phyloP scores from a whole-genome alignment of 1,284 basidiomycete species.

The Pseudozyma flocculosa region DNA sequence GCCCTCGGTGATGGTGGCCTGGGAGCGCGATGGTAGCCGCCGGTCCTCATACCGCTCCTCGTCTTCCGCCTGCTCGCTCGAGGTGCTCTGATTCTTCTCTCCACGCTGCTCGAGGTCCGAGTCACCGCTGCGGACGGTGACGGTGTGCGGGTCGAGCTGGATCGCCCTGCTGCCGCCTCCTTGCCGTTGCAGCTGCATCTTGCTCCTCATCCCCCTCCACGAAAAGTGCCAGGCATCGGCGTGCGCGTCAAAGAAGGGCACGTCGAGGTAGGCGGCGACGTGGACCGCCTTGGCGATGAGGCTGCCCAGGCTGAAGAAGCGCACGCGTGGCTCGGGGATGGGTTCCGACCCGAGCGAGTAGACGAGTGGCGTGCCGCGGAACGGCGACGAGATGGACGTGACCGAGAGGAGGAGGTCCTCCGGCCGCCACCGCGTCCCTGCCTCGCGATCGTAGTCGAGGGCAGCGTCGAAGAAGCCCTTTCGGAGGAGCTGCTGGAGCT shows the following conservation, averaged over 20 bases:
- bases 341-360: constrained; percentile 35
- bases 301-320: constrained; percentile 33
- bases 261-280: constrained; percentile 25
- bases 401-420: constrained; percentile 27
- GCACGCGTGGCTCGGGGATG: constrained; percentile 23
- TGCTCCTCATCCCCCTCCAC: too few species aligned
- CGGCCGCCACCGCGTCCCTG: constrained; percentile 4
- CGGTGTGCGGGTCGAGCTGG: too few species aligned
- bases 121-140: too few species aligned
- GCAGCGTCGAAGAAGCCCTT: constrained; percentile 32
- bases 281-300: constrained; percentile 32
- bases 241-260: constrained; percentile 31
- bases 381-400: constrained; percentile 35
- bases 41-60: too few species aligned
- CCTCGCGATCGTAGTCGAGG: constrained; percentile 3
- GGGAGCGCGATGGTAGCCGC: too few species aligned
- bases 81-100: too few species aligned
- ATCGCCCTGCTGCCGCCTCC: too few species aligned
- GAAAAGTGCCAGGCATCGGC: constrained; percentile 33
- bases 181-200: too few species aligned
- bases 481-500: constrained; percentile 30
- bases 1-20: background rate
- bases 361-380: constrained; percentile 40
- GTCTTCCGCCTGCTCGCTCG: too few species aligned
- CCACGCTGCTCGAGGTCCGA: too few species aligned